phyloP scores from a whole-genome alignment of 257 asterid species.

The Datura wrightii region DNA sequence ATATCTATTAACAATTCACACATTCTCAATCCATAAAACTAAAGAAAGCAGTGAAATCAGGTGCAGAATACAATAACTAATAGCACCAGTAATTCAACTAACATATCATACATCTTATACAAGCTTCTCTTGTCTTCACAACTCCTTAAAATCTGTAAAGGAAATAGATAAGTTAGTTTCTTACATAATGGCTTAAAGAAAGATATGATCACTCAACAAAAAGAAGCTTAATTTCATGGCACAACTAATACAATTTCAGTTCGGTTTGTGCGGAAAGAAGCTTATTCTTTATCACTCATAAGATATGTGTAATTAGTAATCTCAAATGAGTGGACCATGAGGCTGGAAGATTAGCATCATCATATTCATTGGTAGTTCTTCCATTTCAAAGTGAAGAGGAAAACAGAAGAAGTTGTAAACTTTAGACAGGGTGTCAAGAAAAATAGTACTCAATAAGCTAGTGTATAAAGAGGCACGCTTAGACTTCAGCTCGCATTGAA shows the following conservation, averaged over 20 bases:
- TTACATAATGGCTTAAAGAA: neutral
- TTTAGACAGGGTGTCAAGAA: neutral
- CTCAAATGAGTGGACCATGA: too few relatives aligned
- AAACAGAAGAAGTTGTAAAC: neutral
- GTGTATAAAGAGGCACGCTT: neutral
- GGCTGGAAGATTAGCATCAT: neutral
- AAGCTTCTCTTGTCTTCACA: neutral
- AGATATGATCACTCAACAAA: neutral
- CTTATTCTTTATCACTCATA: neutral
- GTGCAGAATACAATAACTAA: neutral
- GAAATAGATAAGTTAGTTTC: neutral
- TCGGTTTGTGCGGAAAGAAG: neutral
- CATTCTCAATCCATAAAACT: neutral
- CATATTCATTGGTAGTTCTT: neutral
- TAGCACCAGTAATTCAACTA: neutral
- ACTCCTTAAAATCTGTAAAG: neutral
- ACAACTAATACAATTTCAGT: neutral
- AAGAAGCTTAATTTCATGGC: neutral
- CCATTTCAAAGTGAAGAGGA: neutral
- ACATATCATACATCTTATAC: neutral
- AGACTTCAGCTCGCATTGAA: neutral
- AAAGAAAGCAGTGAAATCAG: neutral
- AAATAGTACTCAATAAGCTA: neutral
- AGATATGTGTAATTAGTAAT: too few relatives aligned
- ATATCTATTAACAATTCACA: neutral